A percentile compares a stretch with the other conserved stretches of the same genome.
Evolutionary conservation across 177 flowering plant genomes (phyloP).

Genomic region (Vitis hybrid): DNA sequence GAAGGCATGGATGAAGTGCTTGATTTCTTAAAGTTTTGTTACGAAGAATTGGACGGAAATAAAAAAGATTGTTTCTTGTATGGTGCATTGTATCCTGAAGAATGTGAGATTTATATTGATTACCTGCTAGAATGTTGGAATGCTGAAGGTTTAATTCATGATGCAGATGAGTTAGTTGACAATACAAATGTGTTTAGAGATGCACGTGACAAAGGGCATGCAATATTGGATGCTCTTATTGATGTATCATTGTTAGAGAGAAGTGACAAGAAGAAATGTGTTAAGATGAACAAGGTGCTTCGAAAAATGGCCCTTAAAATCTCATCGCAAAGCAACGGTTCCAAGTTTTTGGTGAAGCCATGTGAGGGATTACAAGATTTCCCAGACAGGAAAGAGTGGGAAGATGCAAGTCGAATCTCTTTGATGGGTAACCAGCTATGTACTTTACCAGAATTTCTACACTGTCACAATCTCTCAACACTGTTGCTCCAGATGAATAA

Average conservation of each 20-base stretch:
- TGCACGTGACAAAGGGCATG: slow-evolving; percentile 7
- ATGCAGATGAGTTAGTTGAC: neutral
- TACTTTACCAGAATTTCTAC: slow-evolving; percentile 6
- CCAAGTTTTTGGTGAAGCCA: neutral
- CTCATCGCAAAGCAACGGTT: neutral
- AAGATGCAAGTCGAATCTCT: slow-evolving; percentile 8
- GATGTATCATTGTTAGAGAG: slow-evolving; percentile 13
- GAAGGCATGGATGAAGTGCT: slow-evolving; percentile 11
- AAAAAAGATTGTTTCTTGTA: slow-evolving; percentile 14
- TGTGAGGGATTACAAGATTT: neutral
- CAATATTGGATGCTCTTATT: slow-evolving; percentile 8
- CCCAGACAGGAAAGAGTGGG: slow-evolving; percentile 10
- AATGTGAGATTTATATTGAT: slow-evolving; percentile 8
- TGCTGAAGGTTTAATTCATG: slow-evolving; percentile 10
- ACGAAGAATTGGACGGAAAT: neutral
- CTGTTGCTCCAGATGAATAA: slow-evolving; percentile 17
- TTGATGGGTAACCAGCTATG: slow-evolving; percentile 10
- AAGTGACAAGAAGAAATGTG: neutral
- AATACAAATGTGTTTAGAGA: neutral
- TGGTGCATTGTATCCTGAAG: slow-evolving; percentile 20
- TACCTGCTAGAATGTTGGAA: slow-evolving; percentile 17
- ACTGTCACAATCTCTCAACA: slow-evolving; percentile 14
- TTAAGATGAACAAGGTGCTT: slow-evolving; percentile 14
- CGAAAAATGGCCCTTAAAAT: slow-evolving; percentile 9
- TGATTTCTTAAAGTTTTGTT: slow-evolving; percentile 4